Evolutionary conservation across 2,329 filamentous ascomycete species (phyloP).

Genomic region (Aspergillus neoniger): DNA sequence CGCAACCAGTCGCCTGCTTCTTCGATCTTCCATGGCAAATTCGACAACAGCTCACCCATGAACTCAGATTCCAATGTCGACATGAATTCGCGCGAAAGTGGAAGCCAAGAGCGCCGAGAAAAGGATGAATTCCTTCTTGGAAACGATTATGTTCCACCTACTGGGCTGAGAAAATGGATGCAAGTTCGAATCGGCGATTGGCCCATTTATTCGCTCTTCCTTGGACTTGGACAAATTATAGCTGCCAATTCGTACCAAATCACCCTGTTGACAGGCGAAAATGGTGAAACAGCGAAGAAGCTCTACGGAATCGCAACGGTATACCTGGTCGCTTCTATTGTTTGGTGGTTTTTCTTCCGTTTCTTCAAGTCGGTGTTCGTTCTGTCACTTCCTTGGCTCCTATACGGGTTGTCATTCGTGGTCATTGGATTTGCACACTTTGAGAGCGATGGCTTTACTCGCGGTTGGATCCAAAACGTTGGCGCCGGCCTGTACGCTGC

Average conservation of each 20-base stretch:
- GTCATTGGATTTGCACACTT: constrained; percentile 65
- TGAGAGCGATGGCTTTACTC: constrained; percentile 38
- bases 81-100: constrained; percentile 35
- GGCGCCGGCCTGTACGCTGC: constrained; percentile 64
- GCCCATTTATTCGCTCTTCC: constrained; percentile 64
- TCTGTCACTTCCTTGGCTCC: constrained; percentile 62
- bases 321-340: constrained; percentile 59
- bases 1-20: constrained; percentile 46
- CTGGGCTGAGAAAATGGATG: constrained; percentile 57
- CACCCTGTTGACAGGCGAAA: constrained; percentile 65
- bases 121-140: constrained; percentile 61
- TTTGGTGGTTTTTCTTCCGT: constrained; percentile 67
- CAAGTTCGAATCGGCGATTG: constrained; percentile 62
- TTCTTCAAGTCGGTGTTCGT: constrained; percentile 58
- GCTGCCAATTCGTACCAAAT: constrained; percentile 69
- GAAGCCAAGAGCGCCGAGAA: constrained; percentile 38
- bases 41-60: constrained; percentile 37
- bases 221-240: constrained; percentile 64
- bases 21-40: constrained; percentile 35
- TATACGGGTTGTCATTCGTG: constrained; percentile 65
- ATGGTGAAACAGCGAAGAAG: constrained; percentile 60
- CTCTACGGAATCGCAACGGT: constrained; percentile 63
- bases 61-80: constrained; percentile 47
- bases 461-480: constrained; percentile 61
- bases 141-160: constrained; percentile 58